Evolutionary conservation across 2,329 filamentous ascomycete species (phyloP), one percentile per base, ranked within the genome.

Genomic region (Alternaria angustiovoidea): DNA sequence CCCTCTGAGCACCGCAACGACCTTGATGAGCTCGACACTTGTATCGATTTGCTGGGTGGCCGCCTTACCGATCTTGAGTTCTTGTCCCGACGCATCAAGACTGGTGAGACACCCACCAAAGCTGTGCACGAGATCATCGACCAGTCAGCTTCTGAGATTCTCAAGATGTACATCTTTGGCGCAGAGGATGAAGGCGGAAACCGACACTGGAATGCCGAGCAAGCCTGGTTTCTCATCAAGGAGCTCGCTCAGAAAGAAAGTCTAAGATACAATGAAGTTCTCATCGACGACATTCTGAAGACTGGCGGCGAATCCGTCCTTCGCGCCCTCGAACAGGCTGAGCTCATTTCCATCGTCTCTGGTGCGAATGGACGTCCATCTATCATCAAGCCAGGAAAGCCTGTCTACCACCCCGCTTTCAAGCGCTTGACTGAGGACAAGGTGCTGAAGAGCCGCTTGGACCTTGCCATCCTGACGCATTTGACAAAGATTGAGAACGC

Each of bases 11-110:
- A 78, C 55, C 81, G 83, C 32, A 76, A 79, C 46, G 85, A 93
- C 63, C 82, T 95, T 7, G 77, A 79, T 1, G 91, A 94, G 63
- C 85, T 99, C 2, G 93, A 97, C 71, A 85, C 85, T 28, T 94
- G 91, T 68, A 96, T 98, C 65, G 86, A 89, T 28, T 86, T 89
- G 0, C 85, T 99, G 1, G 95, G 95, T 22, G 95, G 95, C 2
- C 91, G 95, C 4, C 85, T 99, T n/a, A 97, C 93, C 0, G 95
- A 99, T 73, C 88, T 99, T 20, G 94, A 98, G 75, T 96, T 95
- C 73, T 87, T 99, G 43, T 91, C 94, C n/a, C 88, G 94, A 36
- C 87, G 95, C 18, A 91, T 99, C 69, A 92, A 93, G 79, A 88
- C 91, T 1, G 94, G 95, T 16, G 93, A 97, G 76, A 90, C 86